A percentile compares a stretch with the other conserved stretches of the same genome.
These are phyloP conservation scores for Deuterostichococcus epilithicus DNA, from an alignment of 139 green algal species.

Conservation along the genomic window DNA sequence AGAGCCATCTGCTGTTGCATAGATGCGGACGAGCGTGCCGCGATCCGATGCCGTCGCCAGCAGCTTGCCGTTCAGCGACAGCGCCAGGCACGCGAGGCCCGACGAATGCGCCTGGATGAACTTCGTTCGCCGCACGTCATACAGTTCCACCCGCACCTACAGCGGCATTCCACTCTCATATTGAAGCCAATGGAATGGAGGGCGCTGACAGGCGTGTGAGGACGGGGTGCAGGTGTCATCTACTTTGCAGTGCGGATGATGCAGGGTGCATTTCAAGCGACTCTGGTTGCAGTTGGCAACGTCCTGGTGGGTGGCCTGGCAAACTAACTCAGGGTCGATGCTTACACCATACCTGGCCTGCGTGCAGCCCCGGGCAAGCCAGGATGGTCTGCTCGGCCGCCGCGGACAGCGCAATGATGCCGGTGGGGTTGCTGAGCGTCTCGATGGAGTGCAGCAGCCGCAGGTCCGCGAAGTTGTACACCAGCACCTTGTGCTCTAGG, in stretches of 20 bases:
- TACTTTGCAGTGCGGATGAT: not conserved
- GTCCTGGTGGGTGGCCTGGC: not conserved
- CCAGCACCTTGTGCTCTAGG: constrained; percentile 87
- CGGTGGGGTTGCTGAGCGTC: constrained; percentile 79
- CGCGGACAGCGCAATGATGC: constrained; percentile 82
- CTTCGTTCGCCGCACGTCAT: constrained; percentile 82
- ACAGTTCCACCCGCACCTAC: constrained; percentile 92
- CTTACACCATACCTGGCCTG: constrained; percentile 78
- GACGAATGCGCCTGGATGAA: constrained; percentile 89
- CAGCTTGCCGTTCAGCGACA: constrained; percentile 77
- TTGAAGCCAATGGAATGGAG: too few relatives aligned
- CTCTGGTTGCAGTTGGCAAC: not conserved
- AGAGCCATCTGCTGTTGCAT: constrained; percentile 75
- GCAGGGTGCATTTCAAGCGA: not conserved
- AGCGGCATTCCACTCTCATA: not conserved
- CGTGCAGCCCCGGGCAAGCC: constrained; percentile 88
- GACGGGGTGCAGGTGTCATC: not conserved
- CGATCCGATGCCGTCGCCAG: constrained; percentile 84
- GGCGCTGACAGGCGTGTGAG: not conserved
- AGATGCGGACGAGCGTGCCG: constrained; percentile 85
- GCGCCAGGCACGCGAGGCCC: constrained; percentile 65
- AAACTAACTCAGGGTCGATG: too few relatives aligned
- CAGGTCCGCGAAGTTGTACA: constrained; percentile 96
- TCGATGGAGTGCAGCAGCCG: constrained; percentile 88
- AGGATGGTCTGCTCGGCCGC: constrained; percentile 76